Evolutionary conservation across 139 green algal species (phyloP).

Genomic region (Chlamydomonas sp.): DNA sequence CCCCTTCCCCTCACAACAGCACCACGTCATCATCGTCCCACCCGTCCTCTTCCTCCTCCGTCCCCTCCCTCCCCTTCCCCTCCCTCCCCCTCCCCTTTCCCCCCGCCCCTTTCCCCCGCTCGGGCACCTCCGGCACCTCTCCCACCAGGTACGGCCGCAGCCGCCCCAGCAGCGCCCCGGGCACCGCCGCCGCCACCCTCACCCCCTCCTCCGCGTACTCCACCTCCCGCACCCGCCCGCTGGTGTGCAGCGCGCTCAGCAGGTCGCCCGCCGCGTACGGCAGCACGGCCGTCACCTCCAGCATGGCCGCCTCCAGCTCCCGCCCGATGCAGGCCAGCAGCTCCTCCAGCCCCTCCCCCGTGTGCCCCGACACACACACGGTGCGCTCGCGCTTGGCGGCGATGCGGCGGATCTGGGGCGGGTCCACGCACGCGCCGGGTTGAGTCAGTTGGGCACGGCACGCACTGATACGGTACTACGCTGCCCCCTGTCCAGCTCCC

Average conservation of each 20-base stretch:
- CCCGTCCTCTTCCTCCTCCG: neutral
- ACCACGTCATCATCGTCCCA: neutral
- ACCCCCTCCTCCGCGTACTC: conserved; percentile 22
- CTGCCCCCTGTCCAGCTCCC: too few relatives aligned
- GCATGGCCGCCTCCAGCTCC: conserved; percentile 60
- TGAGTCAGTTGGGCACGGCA: too few relatives aligned
- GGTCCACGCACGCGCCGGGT: too few relatives aligned
- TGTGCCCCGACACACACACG: conserved; percentile 69
- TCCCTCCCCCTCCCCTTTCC: neutral
- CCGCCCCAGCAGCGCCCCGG: conserved; percentile 7
- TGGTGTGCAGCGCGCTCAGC: conserved; percentile 40
- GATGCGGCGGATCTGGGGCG: conserved; percentile 45
- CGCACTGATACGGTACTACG: too few relatives aligned
- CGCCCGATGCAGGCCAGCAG: conserved; percentile 71
- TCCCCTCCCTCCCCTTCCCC: neutral
- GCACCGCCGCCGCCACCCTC: conserved; percentile 16
- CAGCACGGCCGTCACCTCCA: conserved; percentile 47
- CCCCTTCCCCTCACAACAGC: neutral
- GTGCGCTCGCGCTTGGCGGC: conserved; percentile 47
- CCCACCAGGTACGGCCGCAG: neutral
- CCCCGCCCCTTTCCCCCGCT: too few relatives aligned
- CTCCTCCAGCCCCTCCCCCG: conserved; percentile 78
- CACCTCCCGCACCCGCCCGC: neutral
- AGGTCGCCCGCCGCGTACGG: conserved; percentile 53
- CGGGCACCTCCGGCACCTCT: neutral